These are phyloP conservation scores for Lumnitzera littorea DNA, from an alignment of 345 rosid genomes.

Conservation along the genomic window DNA sequence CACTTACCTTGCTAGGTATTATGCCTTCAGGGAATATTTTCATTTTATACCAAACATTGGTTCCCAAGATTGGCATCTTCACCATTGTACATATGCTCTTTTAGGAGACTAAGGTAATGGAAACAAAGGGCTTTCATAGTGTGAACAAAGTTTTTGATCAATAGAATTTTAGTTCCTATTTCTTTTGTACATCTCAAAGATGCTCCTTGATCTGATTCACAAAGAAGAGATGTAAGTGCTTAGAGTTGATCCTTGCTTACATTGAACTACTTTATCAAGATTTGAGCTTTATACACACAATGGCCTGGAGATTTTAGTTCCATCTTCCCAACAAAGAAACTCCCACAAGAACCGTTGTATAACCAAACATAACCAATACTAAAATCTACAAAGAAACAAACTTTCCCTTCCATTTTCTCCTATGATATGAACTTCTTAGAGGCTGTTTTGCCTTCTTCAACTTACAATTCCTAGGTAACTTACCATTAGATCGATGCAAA, in stretches of 20 bases:
- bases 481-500: constrained; percentile 28
- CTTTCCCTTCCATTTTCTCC: constrained; percentile 34
- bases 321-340: constrained; percentile 12
- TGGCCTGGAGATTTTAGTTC: constrained; percentile 7
- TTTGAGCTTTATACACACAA: constrained; percentile 37
- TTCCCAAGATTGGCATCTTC: constrained; percentile 19
- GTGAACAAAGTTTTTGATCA: constrained; percentile 23
- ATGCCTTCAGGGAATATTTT: constrained; percentile 12
- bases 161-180: constrained; percentile 19
- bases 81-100: constrained; percentile 18
- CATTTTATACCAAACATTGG: constrained; percentile 38
- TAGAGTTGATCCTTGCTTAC: constrained; percentile 56
- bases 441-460: constrained; percentile 38
- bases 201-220: constrained; percentile 51
- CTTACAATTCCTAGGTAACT: constrained; percentile 26
- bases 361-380: constrained; percentile 26
- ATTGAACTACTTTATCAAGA: constrained; percentile 45
- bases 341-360: constrained; percentile 22
- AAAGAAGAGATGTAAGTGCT: constrained; percentile 50
- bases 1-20: constrained; percentile 61
- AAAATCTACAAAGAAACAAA: constrained; percentile 34
- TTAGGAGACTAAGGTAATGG: constrained; percentile 24
- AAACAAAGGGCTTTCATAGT: constrained; percentile 30
- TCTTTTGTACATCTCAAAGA: constrained; percentile 33
- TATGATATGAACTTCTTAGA: constrained; percentile 20